These are phyloP conservation scores for Panicum virgatum DNA, from an alignment of 202 grass and related monocot species.

Conservation along the genomic window DNA sequence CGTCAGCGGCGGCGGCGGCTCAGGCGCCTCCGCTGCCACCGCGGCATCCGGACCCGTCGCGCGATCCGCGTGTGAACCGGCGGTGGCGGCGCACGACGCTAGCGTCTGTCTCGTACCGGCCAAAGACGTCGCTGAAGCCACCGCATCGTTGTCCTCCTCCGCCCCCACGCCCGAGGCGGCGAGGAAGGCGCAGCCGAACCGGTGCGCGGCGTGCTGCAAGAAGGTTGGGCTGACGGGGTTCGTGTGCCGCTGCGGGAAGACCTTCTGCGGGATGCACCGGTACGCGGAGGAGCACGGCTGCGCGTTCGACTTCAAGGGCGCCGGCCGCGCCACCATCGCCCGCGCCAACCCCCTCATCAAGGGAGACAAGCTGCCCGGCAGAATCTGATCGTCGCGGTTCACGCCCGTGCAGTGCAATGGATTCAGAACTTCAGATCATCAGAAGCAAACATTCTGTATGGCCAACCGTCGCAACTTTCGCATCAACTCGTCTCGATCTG, in stretches of 20 bases:
- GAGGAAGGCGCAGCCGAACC: background rate
- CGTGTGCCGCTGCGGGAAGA: constrained; percentile 29
- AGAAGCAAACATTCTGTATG: no score
- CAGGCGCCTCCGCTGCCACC: background rate
- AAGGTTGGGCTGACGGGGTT: constrained; percentile 42
- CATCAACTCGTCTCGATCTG: background rate
- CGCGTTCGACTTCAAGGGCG: constrained; percentile 29
- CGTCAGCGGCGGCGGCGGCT: background rate
- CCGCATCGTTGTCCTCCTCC: no score
- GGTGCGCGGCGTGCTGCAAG: constrained; percentile 39
- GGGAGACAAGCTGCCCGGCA: background rate
- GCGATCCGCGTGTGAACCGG: background rate
- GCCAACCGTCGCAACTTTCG: background rate
- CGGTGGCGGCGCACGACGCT: background rate
- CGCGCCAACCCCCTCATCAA: constrained; percentile 22
- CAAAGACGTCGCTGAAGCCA: background rate
- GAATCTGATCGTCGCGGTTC: background rate
- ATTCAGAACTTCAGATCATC: background rate
- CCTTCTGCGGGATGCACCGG: constrained; percentile 30
- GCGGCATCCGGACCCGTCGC: background rate
- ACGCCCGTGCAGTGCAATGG: background rate
- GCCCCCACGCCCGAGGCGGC: background rate
- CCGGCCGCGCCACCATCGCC: constrained; percentile 9
- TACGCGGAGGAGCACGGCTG: constrained; percentile 38
- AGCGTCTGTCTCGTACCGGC: background rate